phyloP scores from a whole-genome alignment of 768 basidiomycete species.

The Boletus pseudopeckii region DNA sequence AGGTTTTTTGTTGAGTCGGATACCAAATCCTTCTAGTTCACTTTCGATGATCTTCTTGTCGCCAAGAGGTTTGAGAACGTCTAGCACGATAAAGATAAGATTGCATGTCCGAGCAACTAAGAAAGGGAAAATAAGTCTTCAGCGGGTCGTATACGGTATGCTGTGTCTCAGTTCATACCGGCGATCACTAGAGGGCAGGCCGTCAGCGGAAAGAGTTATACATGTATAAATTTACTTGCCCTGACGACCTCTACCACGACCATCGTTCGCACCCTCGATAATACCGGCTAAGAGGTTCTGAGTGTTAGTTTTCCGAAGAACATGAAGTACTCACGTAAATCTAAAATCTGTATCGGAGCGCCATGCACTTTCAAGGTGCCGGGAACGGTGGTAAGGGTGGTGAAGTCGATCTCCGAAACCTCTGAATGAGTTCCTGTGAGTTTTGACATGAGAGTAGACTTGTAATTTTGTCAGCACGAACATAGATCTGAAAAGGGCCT shows the following conservation, averaged over 20 bases:
- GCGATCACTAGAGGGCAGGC: slow-evolving; percentile 56
- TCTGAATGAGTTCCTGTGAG: slow-evolving; percentile 96
- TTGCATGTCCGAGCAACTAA: slow-evolving; percentile 96
- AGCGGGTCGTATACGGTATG: slow-evolving; percentile 3
- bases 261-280: slow-evolving; percentile 96
- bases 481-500: slow-evolving; percentile 2
- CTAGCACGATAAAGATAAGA: slow-evolving; percentile 96
- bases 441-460: slow-evolving; percentile 95
- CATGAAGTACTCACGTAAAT: slow-evolving; percentile 63
- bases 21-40: slow-evolving; percentile 98
- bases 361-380: slow-evolving; percentile 94
- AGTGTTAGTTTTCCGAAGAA: slow-evolving; percentile 3
- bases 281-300: slow-evolving; percentile 69
- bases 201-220: slow-evolving; percentile 21
- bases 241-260: slow-evolving; percentile 94
- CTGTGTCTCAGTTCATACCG: slow-evolving; percentile 43
- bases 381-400: slow-evolving; percentile 91
- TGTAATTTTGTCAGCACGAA: slow-evolving; percentile 4
- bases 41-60: slow-evolving; percentile 90
- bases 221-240: slow-evolving; percentile 41
- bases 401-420: slow-evolving; percentile 95
- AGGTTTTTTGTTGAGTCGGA: slow-evolving; percentile 91
- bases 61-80: slow-evolving; percentile 96
- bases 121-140: slow-evolving; percentile 1
- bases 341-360: slow-evolving; percentile 92